Base-by-base conservation (phyloP, 345 rosid species). In the Erysimum cheiranthoides region DNA sequence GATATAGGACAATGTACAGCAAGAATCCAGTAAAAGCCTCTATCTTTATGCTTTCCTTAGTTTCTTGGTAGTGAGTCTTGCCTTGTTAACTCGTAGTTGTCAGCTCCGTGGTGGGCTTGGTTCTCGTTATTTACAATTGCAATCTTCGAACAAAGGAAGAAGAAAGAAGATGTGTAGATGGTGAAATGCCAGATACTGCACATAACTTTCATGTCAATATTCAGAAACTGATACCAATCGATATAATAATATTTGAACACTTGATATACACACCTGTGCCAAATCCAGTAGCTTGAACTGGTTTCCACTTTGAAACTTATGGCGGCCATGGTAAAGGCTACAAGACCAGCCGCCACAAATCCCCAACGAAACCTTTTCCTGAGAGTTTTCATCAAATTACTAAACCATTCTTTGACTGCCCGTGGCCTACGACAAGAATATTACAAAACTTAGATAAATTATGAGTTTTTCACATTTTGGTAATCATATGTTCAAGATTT, bases 261-360 rank as follows among this genome's bases (percentile, higher is more conserved):
- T 47, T 34, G 1, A 10, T 8, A 51, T 34, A 64, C 62, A 32
- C 59, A 91, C 98, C 97, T 94, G 89, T 94, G 98, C 97, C 97
- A 92, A 78, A 94, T 89, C 98, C 98, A 94, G 88, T 94, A 94
- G 83, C 71, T 89, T 80, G 89, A 86, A 70, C 92, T 94, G 70
- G 75, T 81, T 82, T 92, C 97, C 46, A 94, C 83, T 38, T 84
- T 85, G 89, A 93, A 85, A 84, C 97, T 92, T 73, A 86, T 72
- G 42, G 84, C 96, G 34, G 98, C 97, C 86, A 90, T 79, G 70
- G 87, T 71, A 56, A 92, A 74, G 61, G 87, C 88, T 45, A 66
- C 47, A 76, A 86, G 84, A 61, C 97, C 98, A 3, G 83, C 90
- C 0, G 84, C 71, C 8, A 90, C 58, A 75, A 86, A 88, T 16